Percentiles rank a stretch among this genome's conserved stretches.
Conservation (phyloP, 129 eudicot genomes). For the Helichrysum umbraculigerum region DNA sequence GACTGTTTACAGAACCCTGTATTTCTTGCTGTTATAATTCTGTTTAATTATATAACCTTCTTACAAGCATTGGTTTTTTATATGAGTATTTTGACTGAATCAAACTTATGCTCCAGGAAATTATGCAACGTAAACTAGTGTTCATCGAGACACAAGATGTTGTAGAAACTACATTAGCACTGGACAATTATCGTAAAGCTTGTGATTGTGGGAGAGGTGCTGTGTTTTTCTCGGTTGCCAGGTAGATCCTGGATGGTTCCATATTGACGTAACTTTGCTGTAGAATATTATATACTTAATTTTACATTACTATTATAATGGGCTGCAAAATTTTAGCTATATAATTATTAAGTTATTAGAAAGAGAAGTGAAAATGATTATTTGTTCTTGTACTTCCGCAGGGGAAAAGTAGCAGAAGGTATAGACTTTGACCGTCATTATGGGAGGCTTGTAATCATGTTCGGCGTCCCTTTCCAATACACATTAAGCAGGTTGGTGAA, state of each 20-base stretch:
- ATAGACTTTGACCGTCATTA: slow-evolving; percentile 98
- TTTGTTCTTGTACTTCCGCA: slow-evolving; percentile 28
- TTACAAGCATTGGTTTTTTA: not conserved
- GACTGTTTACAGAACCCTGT: not conserved
- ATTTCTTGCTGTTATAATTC: not conserved
- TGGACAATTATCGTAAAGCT: slow-evolving; percentile 95
- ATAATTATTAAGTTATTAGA: not conserved
- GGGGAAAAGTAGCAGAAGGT: slow-evolving; percentile 99
- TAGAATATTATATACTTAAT: not conserved
- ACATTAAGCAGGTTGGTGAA: slow-evolving; percentile 80
- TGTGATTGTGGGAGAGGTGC: slow-evolving; percentile 99
- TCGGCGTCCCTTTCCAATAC: slow-evolving; percentile 98
- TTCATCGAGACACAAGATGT: slow-evolving; percentile 99
- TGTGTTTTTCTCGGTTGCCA: slow-evolving; percentile 95
- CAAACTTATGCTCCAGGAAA: slow-evolving; percentile 54
- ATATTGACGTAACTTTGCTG: not conserved
- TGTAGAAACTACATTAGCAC: slow-evolving; percentile 95
- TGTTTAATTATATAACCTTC: not conserved
- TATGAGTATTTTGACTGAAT: slow-evolving; percentile 2
- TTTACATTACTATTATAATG: not conserved
- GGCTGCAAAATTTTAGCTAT: not conserved
- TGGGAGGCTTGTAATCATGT: slow-evolving; percentile 97
- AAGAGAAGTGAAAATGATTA: slow-evolving; percentile 4
- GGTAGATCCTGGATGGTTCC: slow-evolving; percentile 40
- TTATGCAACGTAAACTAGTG: slow-evolving; percentile 97